Conservation (phyloP, 2,329 filamentous ascomycete genomes). For the Aspergillus ibericus region DNA sequence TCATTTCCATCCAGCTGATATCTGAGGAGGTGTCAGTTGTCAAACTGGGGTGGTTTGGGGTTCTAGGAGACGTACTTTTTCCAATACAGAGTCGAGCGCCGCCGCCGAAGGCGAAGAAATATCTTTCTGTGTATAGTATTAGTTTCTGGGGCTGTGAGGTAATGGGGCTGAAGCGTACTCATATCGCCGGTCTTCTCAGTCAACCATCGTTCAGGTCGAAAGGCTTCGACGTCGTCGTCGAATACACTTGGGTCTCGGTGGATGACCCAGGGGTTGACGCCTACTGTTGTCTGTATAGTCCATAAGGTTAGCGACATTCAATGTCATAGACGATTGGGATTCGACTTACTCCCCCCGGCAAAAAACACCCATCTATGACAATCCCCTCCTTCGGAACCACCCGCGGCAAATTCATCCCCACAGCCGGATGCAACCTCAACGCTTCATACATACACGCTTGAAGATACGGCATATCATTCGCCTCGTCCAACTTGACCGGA, state of each 20-base stretch:
- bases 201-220: conserved; percentile 37
- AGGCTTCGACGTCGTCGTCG: conserved; percentile 32
- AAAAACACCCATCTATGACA: conserved; percentile 24
- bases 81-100: neutral
- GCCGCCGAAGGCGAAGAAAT: neutral
- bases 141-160: neutral
- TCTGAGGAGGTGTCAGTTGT: neutral
- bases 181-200: conserved; percentile 2
- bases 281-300: conserved; percentile 23
- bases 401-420: conserved; percentile 26
- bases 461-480: conserved; percentile 27
- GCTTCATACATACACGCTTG: conserved; percentile 38
- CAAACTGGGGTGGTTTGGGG: too few species aligned
- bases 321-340: neutral
- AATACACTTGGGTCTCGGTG: conserved; percentile 32
- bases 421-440: conserved; percentile 31
- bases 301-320: neutral
- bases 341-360: conserved; percentile 23
- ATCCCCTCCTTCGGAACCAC: conserved; percentile 28
- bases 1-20: neutral
- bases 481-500: conserved; percentile 19
- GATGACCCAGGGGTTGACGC: conserved; percentile 35
- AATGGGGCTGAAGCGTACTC: neutral
- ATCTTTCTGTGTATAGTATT: neutral
- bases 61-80: neutral